Evolutionary conservation across 106 monocot genomes (phyloP), one percentile per base, ranked within the genome.

Genomic region (Platanthera guangdongensis): DNA sequence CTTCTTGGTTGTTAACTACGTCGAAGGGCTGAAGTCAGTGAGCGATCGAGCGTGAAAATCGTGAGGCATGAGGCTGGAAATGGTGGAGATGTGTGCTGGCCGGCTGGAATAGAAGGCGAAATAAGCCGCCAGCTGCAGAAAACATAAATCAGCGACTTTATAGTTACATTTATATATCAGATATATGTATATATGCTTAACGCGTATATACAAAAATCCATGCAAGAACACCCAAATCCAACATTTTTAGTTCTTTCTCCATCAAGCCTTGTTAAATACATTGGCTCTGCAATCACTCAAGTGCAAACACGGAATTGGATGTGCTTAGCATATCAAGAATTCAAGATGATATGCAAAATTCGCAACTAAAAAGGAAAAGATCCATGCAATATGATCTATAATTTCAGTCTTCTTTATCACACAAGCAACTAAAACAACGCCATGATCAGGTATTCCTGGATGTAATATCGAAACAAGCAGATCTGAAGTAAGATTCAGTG

Each of bases 181-280:
- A 25, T 25, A 25, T 25, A 25, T 25, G 25, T 25, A 25, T 25
- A 25, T 25, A 25, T 0, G 25, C 25, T 25, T 25, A 25, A 25
- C 25, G 25, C 0, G 25, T 25, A 25, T 25, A 25, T 25, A 25
- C 0, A 25, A 0, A 25, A 25, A 25, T 25, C 25, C 25, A 0
- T 25, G 25, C 25, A 25, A 25, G 25, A 83, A 52, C 65, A 94
- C 79, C 68, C 91, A 18, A 70, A 81, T 5, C 97, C 93, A 79
- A 88, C 91, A 18, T 88, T 80, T 84, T 85, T 97, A 16, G 57
- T 80, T 18, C 50, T 94, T 70, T 59, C 70, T 54, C 72, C 91
- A 73, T 77, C 80, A 48, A 82, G 86, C 52, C 57, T 80, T 75
- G 87, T 97, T 79, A 89, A 86, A 79, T 97, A 97, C 77, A 63